Evolutionary conservation across 176 grass and related monocot species (phyloP), one percentile per base, ranked within the genome.

Genomic region (Musa acuminata): DNA sequence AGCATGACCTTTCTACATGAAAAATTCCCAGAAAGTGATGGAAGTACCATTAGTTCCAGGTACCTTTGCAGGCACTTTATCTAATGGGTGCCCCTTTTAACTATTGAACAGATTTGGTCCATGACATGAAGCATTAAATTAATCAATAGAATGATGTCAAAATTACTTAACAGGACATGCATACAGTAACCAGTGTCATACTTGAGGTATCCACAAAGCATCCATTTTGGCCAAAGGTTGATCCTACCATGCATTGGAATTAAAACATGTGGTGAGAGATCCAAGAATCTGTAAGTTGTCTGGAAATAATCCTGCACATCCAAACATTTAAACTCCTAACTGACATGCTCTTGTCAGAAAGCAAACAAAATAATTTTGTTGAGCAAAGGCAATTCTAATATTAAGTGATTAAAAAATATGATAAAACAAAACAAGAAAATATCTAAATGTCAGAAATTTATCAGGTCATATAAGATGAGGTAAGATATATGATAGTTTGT

Each of bases 171-270:
- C 19, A 71, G 48, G 29, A 50, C 27, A 51, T 52, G 35, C 35
- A 71, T 51, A 54, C n/a, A 16, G 22, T 49, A 43, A 52, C 77
- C 26, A 75, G 57, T 48, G 68, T 71, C 77, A 80, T 89, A 90
- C 94, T 85, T 93, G 64, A 93, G 94, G 76, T 97, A 74, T 54
- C 52, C 72, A 55, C 72, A 74, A 29, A 74, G 72, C 72, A 74
- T 74, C 72, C 3, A 22, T 55, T 74, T 74, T 1, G 52, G 72
- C 72, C 72, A 74, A 55, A 74, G 52, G 52, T 74, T 98, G 25
- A 98, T 84, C 83, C 90, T 86, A 71, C 94, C 94, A 82, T 98
- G 94, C 90, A 98, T 98, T 70, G 94, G 94, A 80, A 98, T 87
- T 86, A 98, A 69, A 17, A 98, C 78, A 52, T 98, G 90, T 1